Percentiles rank a stretch among this genome's conserved stretches.
phyloP scores from a whole-genome alignment of 2,329 filamentous ascomycete genomes.

The Furcasterigmium sp. region DNA sequence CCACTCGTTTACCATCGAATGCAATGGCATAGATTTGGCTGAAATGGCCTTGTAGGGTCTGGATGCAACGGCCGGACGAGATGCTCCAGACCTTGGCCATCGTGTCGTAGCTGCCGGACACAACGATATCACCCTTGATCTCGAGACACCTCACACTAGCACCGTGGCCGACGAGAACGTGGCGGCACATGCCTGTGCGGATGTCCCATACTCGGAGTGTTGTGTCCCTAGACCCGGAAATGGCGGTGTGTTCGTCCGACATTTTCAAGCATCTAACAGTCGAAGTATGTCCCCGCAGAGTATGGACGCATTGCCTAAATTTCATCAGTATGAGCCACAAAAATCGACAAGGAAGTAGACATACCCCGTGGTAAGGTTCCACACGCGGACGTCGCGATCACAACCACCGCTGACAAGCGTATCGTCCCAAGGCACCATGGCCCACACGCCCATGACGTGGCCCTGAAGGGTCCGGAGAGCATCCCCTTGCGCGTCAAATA shows the following conservation, averaged over 20 bases:
- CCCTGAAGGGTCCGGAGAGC: conserved; percentile 85
- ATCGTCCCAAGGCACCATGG: conserved; percentile 98
- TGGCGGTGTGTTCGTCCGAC: conserved; percentile 89
- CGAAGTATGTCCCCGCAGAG: conserved; percentile 88
- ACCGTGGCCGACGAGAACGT: conserved; percentile 90
- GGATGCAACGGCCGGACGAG: conserved; percentile 85
- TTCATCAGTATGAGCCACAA: not conserved
- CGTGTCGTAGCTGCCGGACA: conserved; percentile 98
- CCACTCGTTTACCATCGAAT: conserved; percentile 88
- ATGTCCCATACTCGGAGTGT: conserved; percentile 96
- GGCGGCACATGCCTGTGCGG: conserved; percentile 77
- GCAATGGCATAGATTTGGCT: conserved; percentile 99
- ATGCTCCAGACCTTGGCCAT: conserved; percentile 98
- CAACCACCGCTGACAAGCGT: conserved; percentile 93
- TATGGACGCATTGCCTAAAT: conserved; percentile 66
- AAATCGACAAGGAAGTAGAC: conserved; percentile 17
- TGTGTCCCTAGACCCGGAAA: conserved; percentile 93
- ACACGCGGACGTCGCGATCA: conserved; percentile 92
- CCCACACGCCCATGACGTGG: conserved; percentile 99
- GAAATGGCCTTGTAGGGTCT: conserved; percentile 89
- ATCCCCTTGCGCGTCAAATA: conserved; percentile 89
- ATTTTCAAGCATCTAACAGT: conserved; percentile 97
- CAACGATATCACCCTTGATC: conserved; percentile 92
- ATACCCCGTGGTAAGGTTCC: conserved; percentile 92
- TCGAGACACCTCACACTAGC: conserved; percentile 93